phyloP scores from a whole-genome alignment of 345 rosid genomes.

The Firmiana major region DNA sequence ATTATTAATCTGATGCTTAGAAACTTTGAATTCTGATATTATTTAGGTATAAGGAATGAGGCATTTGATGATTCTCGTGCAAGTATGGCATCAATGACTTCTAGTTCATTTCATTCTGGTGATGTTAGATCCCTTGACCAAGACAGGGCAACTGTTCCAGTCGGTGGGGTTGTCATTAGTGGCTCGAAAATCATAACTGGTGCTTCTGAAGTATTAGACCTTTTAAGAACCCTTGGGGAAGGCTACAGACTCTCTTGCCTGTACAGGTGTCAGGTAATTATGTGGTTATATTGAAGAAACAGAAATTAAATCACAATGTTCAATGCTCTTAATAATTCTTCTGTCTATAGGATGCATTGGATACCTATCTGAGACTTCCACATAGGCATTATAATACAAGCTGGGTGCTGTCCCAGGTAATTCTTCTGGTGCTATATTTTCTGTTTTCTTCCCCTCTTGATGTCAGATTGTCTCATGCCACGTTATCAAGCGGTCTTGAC shows the following conservation, averaged over 20 bases:
- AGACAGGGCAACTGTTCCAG: conserved; percentile 48
- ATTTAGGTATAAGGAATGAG: conserved; percentile 69
- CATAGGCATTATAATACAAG: conserved; percentile 85
- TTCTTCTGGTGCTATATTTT: neutral
- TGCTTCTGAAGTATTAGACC: conserved; percentile 66
- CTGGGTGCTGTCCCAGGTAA: conserved; percentile 98
- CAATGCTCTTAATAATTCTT: conserved; percentile 24
- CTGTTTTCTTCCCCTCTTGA: neutral
- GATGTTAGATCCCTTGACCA: conserved; percentile 58
- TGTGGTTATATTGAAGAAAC: conserved; percentile 4
- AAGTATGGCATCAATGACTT: conserved; percentile 46
- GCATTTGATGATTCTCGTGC: conserved; percentile 67
- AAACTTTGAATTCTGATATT: conserved; percentile 15
- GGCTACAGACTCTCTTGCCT: conserved; percentile 85
- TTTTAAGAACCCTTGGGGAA: conserved; percentile 82
- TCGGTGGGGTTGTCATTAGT: conserved; percentile 42
- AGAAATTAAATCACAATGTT: conserved; percentile 8
- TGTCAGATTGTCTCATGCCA: neutral
- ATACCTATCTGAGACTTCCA: conserved; percentile 69
- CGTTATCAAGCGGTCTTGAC: neutral
- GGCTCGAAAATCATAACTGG: conserved; percentile 57
- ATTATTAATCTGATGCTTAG: conserved; percentile 12
- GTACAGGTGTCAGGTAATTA: conserved; percentile 79
- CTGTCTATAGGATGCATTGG: conserved; percentile 78
- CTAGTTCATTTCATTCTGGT: conserved; percentile 44